A percentile compares a stretch with the other conserved stretches of the same genome.
Evolutionary conservation across 2,329 filamentous ascomycete genomes (phyloP).

Genomic region (Aspergillus brunneoviolaceus): DNA sequence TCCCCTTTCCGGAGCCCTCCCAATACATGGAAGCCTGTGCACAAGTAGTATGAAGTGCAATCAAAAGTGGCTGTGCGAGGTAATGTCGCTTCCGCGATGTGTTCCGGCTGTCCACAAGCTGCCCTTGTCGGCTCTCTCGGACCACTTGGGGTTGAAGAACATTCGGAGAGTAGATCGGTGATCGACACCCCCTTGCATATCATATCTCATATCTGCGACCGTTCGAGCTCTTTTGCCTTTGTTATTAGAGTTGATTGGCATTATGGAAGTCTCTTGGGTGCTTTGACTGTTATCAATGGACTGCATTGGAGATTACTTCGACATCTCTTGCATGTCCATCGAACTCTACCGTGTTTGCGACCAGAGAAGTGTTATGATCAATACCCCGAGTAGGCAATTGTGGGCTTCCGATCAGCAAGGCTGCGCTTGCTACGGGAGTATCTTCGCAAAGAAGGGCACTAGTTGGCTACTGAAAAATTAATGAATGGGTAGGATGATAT

Average conservation of each 20-base stretch:
- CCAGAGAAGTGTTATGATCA: background rate
- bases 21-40: background rate
- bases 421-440: background rate
- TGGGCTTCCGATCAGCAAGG: background rate
- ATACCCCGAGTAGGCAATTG: background rate
- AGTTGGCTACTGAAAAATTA: background rate
- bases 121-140: background rate
- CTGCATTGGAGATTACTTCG: background rate
- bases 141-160: background rate
- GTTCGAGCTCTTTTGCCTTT: background rate
- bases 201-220: background rate
- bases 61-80: background rate
- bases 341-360: background rate
- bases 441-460: background rate
- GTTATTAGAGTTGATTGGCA: background rate
- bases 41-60: background rate
- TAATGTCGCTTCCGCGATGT: background rate
- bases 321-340: background rate
- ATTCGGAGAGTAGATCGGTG: slow-evolving; percentile 7
- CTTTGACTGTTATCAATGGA: background rate
- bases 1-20: background rate
- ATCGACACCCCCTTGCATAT: slow-evolving; percentile 9
- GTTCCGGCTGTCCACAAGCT: background rate
- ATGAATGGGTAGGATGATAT: no score
- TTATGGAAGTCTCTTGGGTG: background rate